Base-by-base conservation (phyloP, 768 basidiomycete species). In the Mycena belliarum region DNA sequence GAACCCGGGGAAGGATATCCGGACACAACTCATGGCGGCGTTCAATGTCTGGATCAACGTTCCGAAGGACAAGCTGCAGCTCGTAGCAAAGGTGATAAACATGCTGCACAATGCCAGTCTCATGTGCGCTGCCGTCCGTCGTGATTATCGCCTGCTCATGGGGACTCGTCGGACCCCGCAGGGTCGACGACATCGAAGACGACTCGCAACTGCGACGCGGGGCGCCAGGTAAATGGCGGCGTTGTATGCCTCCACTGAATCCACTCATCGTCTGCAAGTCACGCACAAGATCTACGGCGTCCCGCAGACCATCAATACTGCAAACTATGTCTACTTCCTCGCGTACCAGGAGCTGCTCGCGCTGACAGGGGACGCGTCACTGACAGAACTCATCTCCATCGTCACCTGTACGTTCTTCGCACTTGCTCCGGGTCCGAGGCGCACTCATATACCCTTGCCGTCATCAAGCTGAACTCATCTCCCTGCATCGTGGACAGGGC, bases 61-160 rank as follows among this genome's bases (percentile, higher is more conserved):
- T 2, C 90, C 93, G 0, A 69, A 75, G 25, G 81, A 82, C 24
- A 88, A 88, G 69, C 81, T 97, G 18, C 69, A 70, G 25, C 76
- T 89, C 41, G 94, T 99, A 58, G 81, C 87, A 3, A 82, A 81
- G 61, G 83, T 99, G 51, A 91, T 99, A 32, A 86, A 86, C 67
- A 98, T 96, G 94, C 78, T 98, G 20, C 97, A 99, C 65, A 93
- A 87, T 50, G 95, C 95, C 6, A 94, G 92, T 69, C 79, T 99
- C 24, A 81, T 98, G 95, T 95, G 65, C 67, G 35, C 20, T 11
- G 25, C 24, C 32, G 15, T 49, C 33, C 41, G 10, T 24, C 29
- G 32, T 11, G 12, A 18, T 7, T 11, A 37, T 15, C 33, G 16
- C 24, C 16, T 16, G 47, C 41, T 33, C 24, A 43, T 35, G 12